Conservation (phyloP, 352 stramenopile genomes). For the Phytophthora tentaculata region DNA sequence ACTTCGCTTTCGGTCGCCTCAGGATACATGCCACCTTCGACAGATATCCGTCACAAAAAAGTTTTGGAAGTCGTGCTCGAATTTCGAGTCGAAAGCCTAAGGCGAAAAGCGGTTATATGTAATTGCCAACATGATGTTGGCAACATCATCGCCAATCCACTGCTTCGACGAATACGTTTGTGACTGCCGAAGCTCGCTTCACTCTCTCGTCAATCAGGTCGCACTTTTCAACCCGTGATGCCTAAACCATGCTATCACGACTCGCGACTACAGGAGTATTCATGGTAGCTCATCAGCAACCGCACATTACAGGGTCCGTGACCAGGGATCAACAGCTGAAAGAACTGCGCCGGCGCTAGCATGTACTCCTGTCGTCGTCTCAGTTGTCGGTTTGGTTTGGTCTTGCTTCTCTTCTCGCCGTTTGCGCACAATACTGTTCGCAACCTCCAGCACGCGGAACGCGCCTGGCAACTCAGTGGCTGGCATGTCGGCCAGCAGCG, state of each 20-base stretch:
- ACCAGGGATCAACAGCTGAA: constrained; percentile 16
- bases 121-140: too few species aligned
- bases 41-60: too few species aligned
- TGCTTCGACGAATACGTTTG: background rate
- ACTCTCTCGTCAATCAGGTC: background rate
- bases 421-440: constrained; percentile 30
- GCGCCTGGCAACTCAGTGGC: constrained; percentile 30
- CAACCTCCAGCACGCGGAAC: constrained; percentile 42
- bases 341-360: background rate
- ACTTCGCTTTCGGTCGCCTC: too few species aligned
- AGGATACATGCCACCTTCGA: too few species aligned
- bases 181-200: background rate
- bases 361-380: constrained; percentile 4
- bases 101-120: too few species aligned
- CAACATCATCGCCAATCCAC: too few species aligned
- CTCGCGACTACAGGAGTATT: background rate
- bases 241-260: background rate
- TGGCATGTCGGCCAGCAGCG: constrained; percentile 30
- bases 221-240: too few species aligned
- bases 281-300: background rate
- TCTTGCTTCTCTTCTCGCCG: constrained; percentile 16
- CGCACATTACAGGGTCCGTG: constrained; percentile 7
- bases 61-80: too few species aligned
- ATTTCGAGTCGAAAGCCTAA: too few species aligned
- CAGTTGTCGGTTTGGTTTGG: background rate